Evolutionary conservation across 2,329 filamentous ascomycete genomes (phyloP), one percentile per base, ranked within the genome.

Genomic region (Cladosporium oxysporum): DNA sequence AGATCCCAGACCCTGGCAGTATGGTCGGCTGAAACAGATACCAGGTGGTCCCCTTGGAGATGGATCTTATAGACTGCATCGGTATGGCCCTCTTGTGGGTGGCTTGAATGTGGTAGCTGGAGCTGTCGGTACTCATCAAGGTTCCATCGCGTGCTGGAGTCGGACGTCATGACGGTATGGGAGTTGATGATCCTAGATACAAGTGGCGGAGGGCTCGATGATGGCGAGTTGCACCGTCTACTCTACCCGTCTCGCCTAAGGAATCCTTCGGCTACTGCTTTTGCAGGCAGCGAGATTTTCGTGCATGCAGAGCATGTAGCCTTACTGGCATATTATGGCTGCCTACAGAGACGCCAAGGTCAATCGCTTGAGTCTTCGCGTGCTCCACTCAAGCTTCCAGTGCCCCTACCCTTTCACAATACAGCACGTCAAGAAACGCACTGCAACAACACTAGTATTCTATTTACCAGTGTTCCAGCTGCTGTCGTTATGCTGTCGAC

Each of bases 1-100:
- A 71, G 53, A 35, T 67, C 50, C 68, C 67, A 70, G 29, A 69
- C 58, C n/a, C 68, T 50, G 21, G 68, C 53, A 16, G 67, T 65
- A 11, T 50, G 53, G 62, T 71, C 68, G 31, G 18, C 31, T 2
- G 65, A 67, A 26, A 35, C 66, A 28, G 66, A 66, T 4, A 70
- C 59, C 8, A 70, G 52, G 52, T 65, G 41, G 7, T 49, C 29
- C 14, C 28, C 35, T 18, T 64, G 62, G 41, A 68, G 57, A 10
- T 60, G 53, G 18, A 71, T 11, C 21, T 14, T 26, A 49, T 71
- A 69, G 55, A 71, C 58, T 12, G 14, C 41, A 29, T 66, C 59
- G 53, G 33, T 61, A 31, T 70, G 69, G 21, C 61, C 55, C n/a
- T 67, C 62, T 31, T 63, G 26, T 3, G 49, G 23, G 49, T 66